Conservation (phyloP, 352 stramenopile species). For the Globisporangium radiosum region DNA sequence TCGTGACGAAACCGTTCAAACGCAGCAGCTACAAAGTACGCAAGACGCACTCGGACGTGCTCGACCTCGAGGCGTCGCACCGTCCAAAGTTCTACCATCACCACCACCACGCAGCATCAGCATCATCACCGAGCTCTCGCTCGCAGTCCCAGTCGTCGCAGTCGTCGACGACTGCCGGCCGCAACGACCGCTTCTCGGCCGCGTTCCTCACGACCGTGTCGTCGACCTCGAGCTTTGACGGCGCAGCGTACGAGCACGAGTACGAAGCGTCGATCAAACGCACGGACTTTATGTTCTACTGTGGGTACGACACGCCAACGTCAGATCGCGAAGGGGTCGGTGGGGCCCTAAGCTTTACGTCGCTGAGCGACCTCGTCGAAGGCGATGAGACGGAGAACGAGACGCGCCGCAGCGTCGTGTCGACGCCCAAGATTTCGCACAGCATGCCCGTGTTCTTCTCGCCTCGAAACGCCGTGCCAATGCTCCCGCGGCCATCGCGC, state of each 20-base stretch:
- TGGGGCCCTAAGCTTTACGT: conserved; percentile 23
- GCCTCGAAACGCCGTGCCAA: conserved; percentile 25
- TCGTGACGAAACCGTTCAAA: conserved; percentile 15
- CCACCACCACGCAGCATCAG: not conserved
- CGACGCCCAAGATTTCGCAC: conserved; percentile 28
- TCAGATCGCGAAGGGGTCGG: conserved; percentile 23
- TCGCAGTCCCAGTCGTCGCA: conserved; percentile 10
- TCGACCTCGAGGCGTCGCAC: conserved; percentile 15
- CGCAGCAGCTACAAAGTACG: conserved; percentile 17
- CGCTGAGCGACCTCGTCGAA: conserved; percentile 6
- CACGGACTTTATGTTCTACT: conserved; percentile 56
- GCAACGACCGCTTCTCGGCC: conserved; percentile 11
- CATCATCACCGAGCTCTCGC: conserved; percentile 8
- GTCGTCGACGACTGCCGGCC: conserved; percentile 5
- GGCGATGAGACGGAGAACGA: conserved; percentile 4
- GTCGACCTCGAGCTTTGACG: conserved; percentile 14
- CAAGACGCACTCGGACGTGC: conserved; percentile 15
- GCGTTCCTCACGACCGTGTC: conserved; percentile 12
- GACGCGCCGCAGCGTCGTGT: conserved; percentile 20
- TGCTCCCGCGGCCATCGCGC: conserved; percentile 15
- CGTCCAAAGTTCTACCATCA: conserved; percentile 8
- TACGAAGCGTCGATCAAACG: conserved; percentile 21
- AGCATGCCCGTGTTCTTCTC: conserved; percentile 56
- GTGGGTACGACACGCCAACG: conserved; percentile 34
- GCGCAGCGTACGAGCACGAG: conserved; percentile 28